Conservation (phyloP, 495 filamentous ascomycete genomes). For the Trichoderma asperelloides region DNA sequence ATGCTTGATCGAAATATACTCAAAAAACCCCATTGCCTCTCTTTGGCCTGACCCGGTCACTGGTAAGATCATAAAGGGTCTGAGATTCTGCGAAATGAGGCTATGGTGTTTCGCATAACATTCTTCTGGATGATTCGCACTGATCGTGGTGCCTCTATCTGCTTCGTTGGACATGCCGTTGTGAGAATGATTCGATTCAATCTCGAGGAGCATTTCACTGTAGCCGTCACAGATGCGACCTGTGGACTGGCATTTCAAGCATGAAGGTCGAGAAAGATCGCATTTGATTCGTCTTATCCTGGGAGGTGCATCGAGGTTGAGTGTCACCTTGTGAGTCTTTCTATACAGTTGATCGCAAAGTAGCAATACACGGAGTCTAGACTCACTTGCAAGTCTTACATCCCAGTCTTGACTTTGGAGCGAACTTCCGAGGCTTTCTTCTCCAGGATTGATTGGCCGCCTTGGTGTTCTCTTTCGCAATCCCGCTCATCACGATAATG, state of each 20-base stretch:
- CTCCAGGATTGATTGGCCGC: conserved; percentile 21
- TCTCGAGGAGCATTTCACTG: background rate
- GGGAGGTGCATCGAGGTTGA: conserved; percentile 3
- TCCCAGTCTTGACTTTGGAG: conserved; percentile 27
- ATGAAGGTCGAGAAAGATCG: conserved; percentile 15
- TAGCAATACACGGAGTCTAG: conserved; percentile 3
- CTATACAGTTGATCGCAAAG: conserved; percentile 11
- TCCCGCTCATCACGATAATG: background rate
- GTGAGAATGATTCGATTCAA: conserved; percentile 5
- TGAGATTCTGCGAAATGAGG: conserved; percentile 8
- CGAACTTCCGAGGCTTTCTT: conserved; percentile 24
- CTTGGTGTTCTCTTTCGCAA: conserved; percentile 4
- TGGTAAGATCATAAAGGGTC: conserved; percentile 13
- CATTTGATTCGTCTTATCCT: conserved; percentile 18
- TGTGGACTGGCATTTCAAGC: conserved; percentile 17
- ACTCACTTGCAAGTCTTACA: conserved; percentile 33
- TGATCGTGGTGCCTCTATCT: background rate
- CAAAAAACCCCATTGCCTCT: conserved; percentile 24
- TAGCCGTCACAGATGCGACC: conserved; percentile 19
- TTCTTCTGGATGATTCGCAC: background rate
- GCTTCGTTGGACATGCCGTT: background rate
- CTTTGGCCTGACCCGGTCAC: conserved; percentile 16
- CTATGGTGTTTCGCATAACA: background rate
- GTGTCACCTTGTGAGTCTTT: conserved; percentile 7
- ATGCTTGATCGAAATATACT: conserved; percentile 22